Conservation (phyloP, 306 rosid genomes). For the Sicyos edulis region DNA sequence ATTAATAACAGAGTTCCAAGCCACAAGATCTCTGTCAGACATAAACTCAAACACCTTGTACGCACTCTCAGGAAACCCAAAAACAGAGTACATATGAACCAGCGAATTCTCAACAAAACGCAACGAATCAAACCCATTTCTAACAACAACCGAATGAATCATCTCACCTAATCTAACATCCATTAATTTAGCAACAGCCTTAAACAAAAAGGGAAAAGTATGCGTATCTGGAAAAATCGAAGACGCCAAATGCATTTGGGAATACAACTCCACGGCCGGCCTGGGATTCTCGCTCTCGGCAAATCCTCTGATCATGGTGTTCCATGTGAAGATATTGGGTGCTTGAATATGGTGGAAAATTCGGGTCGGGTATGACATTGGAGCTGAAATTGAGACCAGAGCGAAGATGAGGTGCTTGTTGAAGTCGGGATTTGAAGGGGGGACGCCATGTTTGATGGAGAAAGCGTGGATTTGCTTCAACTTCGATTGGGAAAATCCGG, state of each 20-base stretch:
- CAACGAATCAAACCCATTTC: constrained; percentile 40
- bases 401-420: constrained; percentile 41
- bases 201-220: constrained; percentile 36
- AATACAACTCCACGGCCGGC: constrained; percentile 27
- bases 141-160: constrained; percentile 30
- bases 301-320: constrained; percentile 42
- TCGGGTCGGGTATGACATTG: constrained; percentile 28
- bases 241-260: constrained; percentile 24
- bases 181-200: constrained; percentile 36
- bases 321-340: constrained; percentile 39
- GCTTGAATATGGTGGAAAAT: constrained; percentile 27
- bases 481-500: constrained; percentile 30
- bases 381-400: constrained; percentile 32
- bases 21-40: constrained; percentile 37
- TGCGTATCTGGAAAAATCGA: constrained; percentile 32
- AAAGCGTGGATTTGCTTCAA: constrained; percentile 40
- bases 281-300: constrained; percentile 31
- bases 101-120: constrained; percentile 36
- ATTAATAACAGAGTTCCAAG: constrained; percentile 46
- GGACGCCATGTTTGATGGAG: constrained; percentile 37
- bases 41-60: constrained; percentile 34
- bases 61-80: constrained; percentile 30
- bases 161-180: constrained; percentile 26
- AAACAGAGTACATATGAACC: constrained; percentile 33
- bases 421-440: constrained; percentile 23